Base-by-base conservation (phyloP, 805 yeast genomes). In the Starmerella geochares region DNA sequence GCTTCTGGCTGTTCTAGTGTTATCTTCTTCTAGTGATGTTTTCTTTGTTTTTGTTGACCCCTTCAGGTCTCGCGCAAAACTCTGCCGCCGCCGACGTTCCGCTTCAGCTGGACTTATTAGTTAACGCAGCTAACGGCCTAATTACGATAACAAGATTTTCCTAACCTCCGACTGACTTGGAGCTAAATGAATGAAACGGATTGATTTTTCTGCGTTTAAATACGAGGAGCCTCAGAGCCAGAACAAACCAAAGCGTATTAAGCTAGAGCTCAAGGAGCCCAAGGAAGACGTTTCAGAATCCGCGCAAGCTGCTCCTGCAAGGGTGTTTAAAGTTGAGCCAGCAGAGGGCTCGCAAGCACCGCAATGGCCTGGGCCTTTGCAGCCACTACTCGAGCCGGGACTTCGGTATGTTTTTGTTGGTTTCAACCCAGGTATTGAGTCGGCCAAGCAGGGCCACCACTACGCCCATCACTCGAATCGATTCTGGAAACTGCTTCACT, bases 381-480 rank as follows among this genome's bases (percentile, higher is more conserved):
- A 60, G 23, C 63, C 61, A 1, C 23, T 66, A 3, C 58, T 66
- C 1, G 33, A 47, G 19, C 61, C 63, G 0, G 62, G 61, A 5
- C 58, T 75, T 21, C 56, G 57, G 4, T 59, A 81, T 1, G 70
- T 83, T 3, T 82, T 83, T 56, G 70, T 82, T 3, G 92, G 92
- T 0, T 81, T 72, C 67, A 83, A 83, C 58, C 92, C 92, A 0
- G 84, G 88, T 2, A 63, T 78, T 3, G 72, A 71, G 57, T 80
- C 87, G 1, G 75, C 85, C 0, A 56, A 65, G 17, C 62, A 66
- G 8, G 86, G 83, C 29, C 88, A 82, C 60, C 77, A 81, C 58
- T 83, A 79, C 61, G 90, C 90, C 0, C 88, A 83, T 60, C 75
- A 67, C 17, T 71, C 83, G 11, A 83, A 83, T 58, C 60, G 72